Evolutionary conservation across 441 rosid genomes (phyloP), one percentile per base, ranked within the genome.

Genomic region (Aleurites moluccanus): DNA sequence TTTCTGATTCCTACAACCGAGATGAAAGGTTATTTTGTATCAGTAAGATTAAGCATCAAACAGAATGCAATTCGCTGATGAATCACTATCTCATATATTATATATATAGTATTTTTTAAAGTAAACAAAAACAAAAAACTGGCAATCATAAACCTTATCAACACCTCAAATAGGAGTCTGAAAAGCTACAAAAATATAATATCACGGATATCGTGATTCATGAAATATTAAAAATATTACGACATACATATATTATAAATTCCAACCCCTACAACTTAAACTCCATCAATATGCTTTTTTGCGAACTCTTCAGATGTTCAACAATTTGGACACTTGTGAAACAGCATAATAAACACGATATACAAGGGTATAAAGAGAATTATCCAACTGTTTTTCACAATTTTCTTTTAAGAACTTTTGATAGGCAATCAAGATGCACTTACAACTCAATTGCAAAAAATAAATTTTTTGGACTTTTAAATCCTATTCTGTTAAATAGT

Each of bases 1-100:
- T 91, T 69, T 84, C 92, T 9, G 97, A 92, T 85, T 94, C 97
- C 96, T 94, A 85, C 75, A 83, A 73, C 40, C 10, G 6, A 75
- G 44, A 66, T 57, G 5, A 57, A 13, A 38, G 23, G 0, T 23
- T 57, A 1, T 59, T 59, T 27, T 8, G 63, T 35, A 59, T 59
- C 35, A 4, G 33, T 3, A 59, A 27, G 14, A 25, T 59, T 28
- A 59, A 1, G 71, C 42, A 49, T 23, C 21, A 6, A 45, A 67
- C 6, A 23, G 28, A 8, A 13, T 25, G 23, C 20, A 64, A 23
- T 59, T 13, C 63, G 27, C 3, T 10, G 15, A 38, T 3, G 28
- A 23, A 13, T 21, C 50, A 23, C 25, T 3, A 4, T 13, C 53
- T 42, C 16, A 2, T 2, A 6, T 44, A 2, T 44, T 30, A 11